Evolutionary conservation across 179 eudicot species (phyloP).

Genomic region (Spinacia oleracea): DNA sequence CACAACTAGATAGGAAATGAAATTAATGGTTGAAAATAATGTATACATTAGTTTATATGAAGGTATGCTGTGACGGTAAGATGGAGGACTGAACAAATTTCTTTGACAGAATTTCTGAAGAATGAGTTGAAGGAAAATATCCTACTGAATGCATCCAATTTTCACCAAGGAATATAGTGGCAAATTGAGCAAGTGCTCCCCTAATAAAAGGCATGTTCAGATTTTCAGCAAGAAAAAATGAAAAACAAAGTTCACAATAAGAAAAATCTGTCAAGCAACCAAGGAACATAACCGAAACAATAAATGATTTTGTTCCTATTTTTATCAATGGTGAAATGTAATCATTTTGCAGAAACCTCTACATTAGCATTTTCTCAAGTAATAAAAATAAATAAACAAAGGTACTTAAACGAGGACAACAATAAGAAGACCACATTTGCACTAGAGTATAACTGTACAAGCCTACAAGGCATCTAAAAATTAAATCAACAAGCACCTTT

Average conservation of each 20-base stretch:
- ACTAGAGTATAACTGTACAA: neutral
- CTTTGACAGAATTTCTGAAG: neutral
- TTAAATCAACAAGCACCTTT: neutral
- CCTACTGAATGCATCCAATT: neutral
- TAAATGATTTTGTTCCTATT: neutral
- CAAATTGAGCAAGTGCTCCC: neutral
- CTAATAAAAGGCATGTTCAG: neutral
- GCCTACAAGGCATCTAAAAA: neutral
- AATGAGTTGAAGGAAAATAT: neutral
- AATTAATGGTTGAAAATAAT: neutral
- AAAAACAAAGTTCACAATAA: neutral
- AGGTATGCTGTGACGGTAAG: slow-evolving; percentile 3
- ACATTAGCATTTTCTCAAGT: neutral
- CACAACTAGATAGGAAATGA: slow-evolving; percentile 12
- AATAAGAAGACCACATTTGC: neutral
- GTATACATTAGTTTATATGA: too few species aligned
- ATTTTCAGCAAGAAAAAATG: neutral
- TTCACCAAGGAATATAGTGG: neutral
- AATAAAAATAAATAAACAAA: neutral
- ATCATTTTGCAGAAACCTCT: neutral
- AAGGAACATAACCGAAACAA: neutral
- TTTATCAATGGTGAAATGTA: neutral
- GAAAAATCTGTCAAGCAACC: neutral
- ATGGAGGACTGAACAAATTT: neutral
- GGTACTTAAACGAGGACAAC: neutral